These are phyloP conservation scores for Tephrocybe sp. DNA, from an alignment of 768 basidiomycete genomes.

Conservation along the genomic window DNA sequence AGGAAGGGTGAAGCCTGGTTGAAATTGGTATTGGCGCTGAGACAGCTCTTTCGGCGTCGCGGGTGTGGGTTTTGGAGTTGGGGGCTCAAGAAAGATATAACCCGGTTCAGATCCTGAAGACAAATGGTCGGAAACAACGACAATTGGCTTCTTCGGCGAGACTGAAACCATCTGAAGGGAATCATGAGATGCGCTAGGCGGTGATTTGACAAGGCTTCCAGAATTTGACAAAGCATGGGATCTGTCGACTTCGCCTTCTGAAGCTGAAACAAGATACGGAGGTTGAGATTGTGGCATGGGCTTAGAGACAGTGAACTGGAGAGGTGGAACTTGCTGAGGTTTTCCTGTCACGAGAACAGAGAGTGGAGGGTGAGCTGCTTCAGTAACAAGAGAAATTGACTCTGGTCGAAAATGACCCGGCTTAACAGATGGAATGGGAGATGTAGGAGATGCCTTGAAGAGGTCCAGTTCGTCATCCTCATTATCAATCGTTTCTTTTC, in stretches of 20 bases:
- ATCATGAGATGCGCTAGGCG: background rate
- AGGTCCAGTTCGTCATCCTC: constrained; percentile 40
- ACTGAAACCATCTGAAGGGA: background rate
- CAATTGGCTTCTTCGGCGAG: constrained; percentile 9
- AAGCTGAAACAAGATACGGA: no score
- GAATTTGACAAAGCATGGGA: no score
- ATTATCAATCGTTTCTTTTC: constrained; percentile 23
- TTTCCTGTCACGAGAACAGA: no score
- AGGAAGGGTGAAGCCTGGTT: constrained; percentile 52
- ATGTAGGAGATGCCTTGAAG: constrained; percentile 25
- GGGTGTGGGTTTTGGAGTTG: constrained; percentile 7
- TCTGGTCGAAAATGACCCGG: constrained; percentile 1
- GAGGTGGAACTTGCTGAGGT: no score
- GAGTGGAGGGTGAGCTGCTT: no score
- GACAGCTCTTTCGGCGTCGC: constrained; percentile 12
- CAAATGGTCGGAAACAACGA: constrained; percentile 8
- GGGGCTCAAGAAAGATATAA: constrained; percentile 11
- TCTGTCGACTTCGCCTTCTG: no score
- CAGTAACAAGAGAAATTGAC: background rate
- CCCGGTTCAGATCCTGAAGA: constrained; percentile 4
- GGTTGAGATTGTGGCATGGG: no score
- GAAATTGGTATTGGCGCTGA: constrained; percentile 36
- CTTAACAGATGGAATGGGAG: constrained; percentile 18
- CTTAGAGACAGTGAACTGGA: no score
- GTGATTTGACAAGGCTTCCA: background rate